phyloP scores from a whole-genome alignment of 225 moss, liverwort and hornwort genomes.

The Bryum argenteum region DNA sequence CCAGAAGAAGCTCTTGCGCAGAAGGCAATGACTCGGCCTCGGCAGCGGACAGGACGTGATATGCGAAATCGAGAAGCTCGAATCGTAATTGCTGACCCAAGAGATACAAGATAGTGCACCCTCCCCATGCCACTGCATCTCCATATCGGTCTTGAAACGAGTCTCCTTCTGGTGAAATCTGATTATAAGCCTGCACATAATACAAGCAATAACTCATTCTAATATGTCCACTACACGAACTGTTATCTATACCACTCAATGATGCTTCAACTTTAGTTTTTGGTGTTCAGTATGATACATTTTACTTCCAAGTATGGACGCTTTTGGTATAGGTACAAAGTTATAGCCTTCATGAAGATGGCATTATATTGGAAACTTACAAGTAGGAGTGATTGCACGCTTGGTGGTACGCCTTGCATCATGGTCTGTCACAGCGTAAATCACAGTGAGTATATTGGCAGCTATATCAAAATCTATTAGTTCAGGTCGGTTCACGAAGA shows the following conservation, averaged over 20 bases:
- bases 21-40: slow-evolving; percentile 82
- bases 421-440: slow-evolving; percentile 44
- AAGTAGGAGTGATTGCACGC: slow-evolving; percentile 56
- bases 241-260: no score
- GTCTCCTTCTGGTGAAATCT: slow-evolving; percentile 66
- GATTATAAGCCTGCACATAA: slow-evolving; percentile 50
- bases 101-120: slow-evolving; percentile 86
- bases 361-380: slow-evolving; percentile 28
- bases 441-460: slow-evolving; percentile 11
- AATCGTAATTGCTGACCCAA: slow-evolving; percentile 85
- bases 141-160: slow-evolving; percentile 86
- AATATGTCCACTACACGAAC: no score
- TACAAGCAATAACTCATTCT: no score
- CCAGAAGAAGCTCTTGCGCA: slow-evolving; percentile 65
- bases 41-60: slow-evolving; percentile 79
- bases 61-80: slow-evolving; percentile 89
- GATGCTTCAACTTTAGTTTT: no score
- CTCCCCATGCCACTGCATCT: slow-evolving; percentile 95
- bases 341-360: no score
- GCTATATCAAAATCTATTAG: neutral
- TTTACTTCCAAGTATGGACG: no score
- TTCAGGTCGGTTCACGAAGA: neutral
- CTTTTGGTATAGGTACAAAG: no score
- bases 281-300: no score
- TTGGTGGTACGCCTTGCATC: slow-evolving; percentile 65